Percentiles rank a stretch among this genome's conserved stretches.
Conservation (phyloP, 768 basidiomycete genomes). For the Hypholoma sublateritium region DNA sequence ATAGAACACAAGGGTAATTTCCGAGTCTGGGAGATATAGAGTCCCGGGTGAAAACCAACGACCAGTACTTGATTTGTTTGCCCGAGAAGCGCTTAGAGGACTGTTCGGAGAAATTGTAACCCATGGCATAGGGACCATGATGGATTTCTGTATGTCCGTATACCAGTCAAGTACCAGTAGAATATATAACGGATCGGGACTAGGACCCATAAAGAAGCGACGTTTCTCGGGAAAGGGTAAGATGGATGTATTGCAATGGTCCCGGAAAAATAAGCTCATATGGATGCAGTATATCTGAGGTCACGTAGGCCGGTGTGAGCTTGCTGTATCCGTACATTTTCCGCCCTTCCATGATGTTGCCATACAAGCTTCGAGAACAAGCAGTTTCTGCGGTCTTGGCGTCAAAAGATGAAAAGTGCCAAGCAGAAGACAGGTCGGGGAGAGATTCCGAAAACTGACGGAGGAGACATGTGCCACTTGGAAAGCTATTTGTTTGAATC, state of each 20-base stretch:
- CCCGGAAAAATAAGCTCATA: conserved; percentile 6
- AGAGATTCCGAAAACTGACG: neutral
- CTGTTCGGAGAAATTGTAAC: neutral
- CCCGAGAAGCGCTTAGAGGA: neutral
- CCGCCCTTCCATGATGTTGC: neutral
- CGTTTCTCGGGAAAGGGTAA: neutral
- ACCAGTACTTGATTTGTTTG: no score
- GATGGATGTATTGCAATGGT: neutral
- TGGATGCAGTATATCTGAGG: conserved; percentile 2
- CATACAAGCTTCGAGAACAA: neutral
- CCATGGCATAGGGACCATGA: neutral
- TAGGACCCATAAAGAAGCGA: neutral
- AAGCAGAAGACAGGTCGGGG: neutral
- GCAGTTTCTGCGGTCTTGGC: neutral
- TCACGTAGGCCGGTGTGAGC: neutral
- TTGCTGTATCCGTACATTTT: conserved; percentile 1
- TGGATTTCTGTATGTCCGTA: neutral
- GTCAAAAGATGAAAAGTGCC: neutral
- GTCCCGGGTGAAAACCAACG: neutral
- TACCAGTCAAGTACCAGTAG: neutral
- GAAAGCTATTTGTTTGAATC: no score
- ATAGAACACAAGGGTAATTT: neutral
- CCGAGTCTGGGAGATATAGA: neutral
- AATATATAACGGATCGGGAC: neutral
- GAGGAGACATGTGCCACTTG: no score